Evolutionary conservation across 805 yeast species (phyloP), one percentile per base, ranked within the genome.

Genomic region (Starmerella sp.): DNA sequence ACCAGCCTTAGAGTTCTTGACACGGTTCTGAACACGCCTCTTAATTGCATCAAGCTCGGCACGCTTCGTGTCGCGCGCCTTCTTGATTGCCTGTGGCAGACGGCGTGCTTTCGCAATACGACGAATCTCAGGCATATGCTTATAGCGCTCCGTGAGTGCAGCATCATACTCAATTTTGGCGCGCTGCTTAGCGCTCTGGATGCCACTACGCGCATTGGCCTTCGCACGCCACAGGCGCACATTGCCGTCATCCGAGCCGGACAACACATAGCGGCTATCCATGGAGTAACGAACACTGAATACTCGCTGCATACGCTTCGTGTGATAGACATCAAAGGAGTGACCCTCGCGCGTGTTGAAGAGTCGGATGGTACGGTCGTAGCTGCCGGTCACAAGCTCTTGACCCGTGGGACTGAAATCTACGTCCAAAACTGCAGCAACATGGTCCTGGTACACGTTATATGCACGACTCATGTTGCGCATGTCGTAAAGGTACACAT

Each of bases 321-420:
- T 93, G 66, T 93, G 98, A 69, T 93, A 93, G 45, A 95, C 78
- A 65, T 93, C 99, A 59, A 97, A 77, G 6, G 96, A 86, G 69
- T 91, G 97, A 38, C 98, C 97, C 59, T 84, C 86, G 37, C 78
- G 73, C 1, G 81, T 73, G 52, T 81, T 81, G 71, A 73, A 93
- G 17, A 93, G 81, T 62, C 99, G 77, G 34, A 93, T 78, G 1
- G 97, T 88, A 65, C 88, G 86, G 70, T 93, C 99, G 68, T 91
- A 93, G 0, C 96, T 86, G 15, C 96, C 97, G 1, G 96, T 84
- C 5, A 89, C 97, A 36, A 93, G 73, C 70, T 91, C 97, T 67
- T 89, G 89, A 63, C 99, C 99, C 0, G 97, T 90, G 42, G 98
- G 98, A 10, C 95, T 81, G 66, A 86, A 93, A 71, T 93, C 98